These are phyloP conservation scores for Pogostemon cablin DNA, from an alignment of 257 asterid species.

Conservation along the genomic window DNA sequence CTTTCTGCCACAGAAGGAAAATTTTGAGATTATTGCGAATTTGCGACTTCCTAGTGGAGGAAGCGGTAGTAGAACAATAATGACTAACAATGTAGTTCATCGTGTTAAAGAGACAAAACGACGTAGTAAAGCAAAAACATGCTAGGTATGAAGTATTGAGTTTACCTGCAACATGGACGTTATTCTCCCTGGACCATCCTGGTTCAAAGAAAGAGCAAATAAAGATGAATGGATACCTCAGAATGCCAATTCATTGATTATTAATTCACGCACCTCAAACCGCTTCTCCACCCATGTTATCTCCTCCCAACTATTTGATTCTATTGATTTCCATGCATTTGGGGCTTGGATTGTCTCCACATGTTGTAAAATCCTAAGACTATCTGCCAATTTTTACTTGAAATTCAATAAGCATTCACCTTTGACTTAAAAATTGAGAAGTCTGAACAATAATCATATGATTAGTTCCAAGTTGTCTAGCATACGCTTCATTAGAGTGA, in stretches of 20 bases:
- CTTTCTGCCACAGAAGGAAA: conserved; percentile 45
- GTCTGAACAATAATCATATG: too few relatives aligned
- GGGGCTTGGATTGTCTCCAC: conserved; percentile 80
- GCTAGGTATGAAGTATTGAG: not conserved
- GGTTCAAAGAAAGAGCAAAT: conserved; percentile 35
- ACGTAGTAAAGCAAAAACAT: not conserved
- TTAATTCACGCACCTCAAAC: conserved; percentile 56
- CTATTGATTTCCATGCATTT: conserved; percentile 57
- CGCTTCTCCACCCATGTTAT: conserved; percentile 72
- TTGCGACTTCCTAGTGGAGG: not conserved
- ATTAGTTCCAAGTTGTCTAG: too few relatives aligned
- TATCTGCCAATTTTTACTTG: conserved; percentile 42
- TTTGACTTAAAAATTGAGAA: too few relatives aligned
- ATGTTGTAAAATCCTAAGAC: conserved; percentile 83
- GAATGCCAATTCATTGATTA: not conserved
- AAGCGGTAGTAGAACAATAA: not conserved
- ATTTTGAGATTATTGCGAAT: not conserved
- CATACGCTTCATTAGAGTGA: too few relatives aligned
- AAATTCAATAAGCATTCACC: too few relatives aligned
- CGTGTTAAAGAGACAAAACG: not conserved
- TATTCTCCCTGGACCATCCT: conserved; percentile 78
- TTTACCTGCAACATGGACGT: conserved; percentile 75
- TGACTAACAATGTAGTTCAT: not conserved
- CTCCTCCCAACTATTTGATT: conserved; percentile 65
- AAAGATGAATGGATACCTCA: conserved; percentile 10